These are phyloP conservation scores for Metarhizium brunneum DNA, from an alignment of 2,329 filamentous ascomycete species.

Conservation along the genomic window DNA sequence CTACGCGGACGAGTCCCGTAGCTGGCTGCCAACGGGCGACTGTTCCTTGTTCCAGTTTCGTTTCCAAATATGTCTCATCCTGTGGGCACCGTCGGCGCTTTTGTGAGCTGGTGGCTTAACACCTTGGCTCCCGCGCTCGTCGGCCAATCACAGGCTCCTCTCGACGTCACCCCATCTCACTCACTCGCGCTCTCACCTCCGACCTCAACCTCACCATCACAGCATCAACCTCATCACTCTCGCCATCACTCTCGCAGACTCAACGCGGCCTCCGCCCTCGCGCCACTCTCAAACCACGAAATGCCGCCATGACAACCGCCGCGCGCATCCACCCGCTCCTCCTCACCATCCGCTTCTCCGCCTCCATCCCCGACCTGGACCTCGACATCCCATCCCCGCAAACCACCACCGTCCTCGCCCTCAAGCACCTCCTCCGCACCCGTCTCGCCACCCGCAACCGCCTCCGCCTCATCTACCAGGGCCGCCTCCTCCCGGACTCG, in stretches of 20 bases:
- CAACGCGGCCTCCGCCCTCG: neutral
- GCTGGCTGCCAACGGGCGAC: too few relatives aligned
- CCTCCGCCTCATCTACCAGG: slow-evolving; percentile 82
- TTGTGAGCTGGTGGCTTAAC: too few relatives aligned
- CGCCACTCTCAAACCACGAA: neutral
- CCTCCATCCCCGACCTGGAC: slow-evolving; percentile 71
- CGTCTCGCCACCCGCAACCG: slow-evolving; percentile 61
- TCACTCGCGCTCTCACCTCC: neutral
- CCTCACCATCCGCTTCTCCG: slow-evolving; percentile 85
- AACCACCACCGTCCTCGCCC: slow-evolving; percentile 61
- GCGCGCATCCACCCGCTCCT: slow-evolving; percentile 40
- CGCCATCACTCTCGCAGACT: neutral
- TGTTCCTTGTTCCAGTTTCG: too few relatives aligned
- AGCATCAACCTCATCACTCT: neutral
- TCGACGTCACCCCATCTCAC: neutral
- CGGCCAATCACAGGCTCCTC: neutral
- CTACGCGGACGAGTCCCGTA: too few relatives aligned
- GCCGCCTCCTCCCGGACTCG: slow-evolving; percentile 72
- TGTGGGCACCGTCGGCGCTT: too few relatives aligned
- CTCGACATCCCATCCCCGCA: slow-evolving; percentile 63
- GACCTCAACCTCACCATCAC: neutral
- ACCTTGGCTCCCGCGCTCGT: neutral
- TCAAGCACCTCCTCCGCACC: slow-evolving; percentile 74
- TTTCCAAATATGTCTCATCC: too few relatives aligned
- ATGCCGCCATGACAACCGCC: slow-evolving; percentile 14